Base-by-base conservation (phyloP, 306 rosid genomes). In the Aeschynomene evenia region DNA sequence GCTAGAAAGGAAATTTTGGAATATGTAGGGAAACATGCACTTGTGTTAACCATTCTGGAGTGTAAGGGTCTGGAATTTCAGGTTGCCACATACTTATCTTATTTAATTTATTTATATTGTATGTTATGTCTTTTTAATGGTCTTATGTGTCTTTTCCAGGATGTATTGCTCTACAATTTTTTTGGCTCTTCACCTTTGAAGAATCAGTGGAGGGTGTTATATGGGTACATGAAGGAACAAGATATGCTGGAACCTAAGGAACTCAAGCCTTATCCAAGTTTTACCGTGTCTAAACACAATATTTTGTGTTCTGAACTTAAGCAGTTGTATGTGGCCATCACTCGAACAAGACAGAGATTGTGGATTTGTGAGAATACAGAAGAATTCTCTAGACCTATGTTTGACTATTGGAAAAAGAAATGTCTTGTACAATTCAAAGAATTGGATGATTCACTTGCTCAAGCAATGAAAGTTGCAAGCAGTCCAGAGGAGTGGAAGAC, bases 21-120 rank as follows among this genome's bases (percentile, higher is more conserved):
- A 2, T 40, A 69, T 59, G 88, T 86, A 26, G 96, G 91, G 36
- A 88, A 90, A 66, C 84, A 88, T 8, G 95, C 96, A 74, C 95
- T 90, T 78, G 85, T 90, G 10, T 71, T 90, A 54, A 90, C 96
- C 4, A 75, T 88, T 31, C 28, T 90, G 42, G 95, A 90, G 76
- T 90, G 96, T 74, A 90, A 90, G 59, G 96, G 97, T n/a, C 96
- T 91, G 26, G 95, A 91, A 33, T 91, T 91, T 77, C 95, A 91
- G 97, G 97, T 91, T 43, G 56, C 24, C 20, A 2, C 19, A 11
- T 50, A 19, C 29, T 4, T 18, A 12, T 55, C 7, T 13, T 28
- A 12, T n/a, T 23, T 36, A 23, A 49, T 33, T 34, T 9, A 22
- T 18, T 53, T 49, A 7, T 31, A 1, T 15, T 70, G 5, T 33